Base-by-base conservation (phyloP, 345 rosid genomes). In the Linum lewisii region DNA sequence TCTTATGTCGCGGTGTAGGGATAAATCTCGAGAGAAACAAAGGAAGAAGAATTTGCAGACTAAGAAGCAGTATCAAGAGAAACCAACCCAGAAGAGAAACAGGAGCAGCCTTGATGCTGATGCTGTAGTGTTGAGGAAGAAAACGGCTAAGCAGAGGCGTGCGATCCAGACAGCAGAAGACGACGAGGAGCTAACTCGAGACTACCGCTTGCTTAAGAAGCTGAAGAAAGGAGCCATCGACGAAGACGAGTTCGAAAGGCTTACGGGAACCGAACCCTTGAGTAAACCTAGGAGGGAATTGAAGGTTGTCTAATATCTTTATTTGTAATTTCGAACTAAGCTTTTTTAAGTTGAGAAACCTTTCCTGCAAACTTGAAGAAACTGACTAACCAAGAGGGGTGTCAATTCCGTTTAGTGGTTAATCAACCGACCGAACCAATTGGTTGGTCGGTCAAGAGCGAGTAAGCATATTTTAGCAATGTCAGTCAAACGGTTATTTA, bases 1-100 rank as follows among this genome's bases (percentile, higher is more conserved):
- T 36, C 51, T 5, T 47, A n/a, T n/a, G 19, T n/a, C n/a, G n/a
- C n/a, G n/a, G n/a, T 64, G 53, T 45, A 85, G 95, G 91, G 95
- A 93, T 57, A 93, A 80, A 74, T 70, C 67, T 65, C 82, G 99
- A 45, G 92, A 93, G 85, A 93, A 81, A 59, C 95, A 89, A 71
- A 82, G 99, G 62, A 66, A 66, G 68, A 79, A 78, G 77, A 85
- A 84, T 72, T 63, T 87, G 79, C 79, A 23, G 65, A 71, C 20
- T 34, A 89, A 79, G 79, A 87, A 66, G 45, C 51, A 72, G 67
- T 69, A 60, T 70, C 82, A 81, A 64, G 61, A 70, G 19, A 83
- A 79, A 56, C 59, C n/a, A n/a, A n/a, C 57, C 7, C 75, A 74
- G 63, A 79, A 72, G 77, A 71, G 53, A 1, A 70, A 75, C n/a